Evolutionary conservation across 129 eudicot species (phyloP), one percentile per base, ranked within the genome.

Genomic region (Flaveria robusta): DNA sequence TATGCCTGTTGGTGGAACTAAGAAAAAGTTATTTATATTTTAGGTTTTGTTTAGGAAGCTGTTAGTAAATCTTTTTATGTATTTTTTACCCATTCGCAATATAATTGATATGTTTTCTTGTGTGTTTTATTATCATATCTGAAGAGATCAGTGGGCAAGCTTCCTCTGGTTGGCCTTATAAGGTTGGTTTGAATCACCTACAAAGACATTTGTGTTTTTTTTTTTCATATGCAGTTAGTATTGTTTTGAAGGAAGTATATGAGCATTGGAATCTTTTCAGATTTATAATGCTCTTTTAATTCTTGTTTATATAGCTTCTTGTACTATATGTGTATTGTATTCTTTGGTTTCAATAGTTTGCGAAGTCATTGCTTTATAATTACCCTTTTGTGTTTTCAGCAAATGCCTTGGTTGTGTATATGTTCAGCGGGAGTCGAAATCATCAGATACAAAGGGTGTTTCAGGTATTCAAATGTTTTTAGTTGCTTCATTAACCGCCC

Each of bases 81-180:
- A 7, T 56, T 41, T 41, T 15, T 56, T 0, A n/a, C 8, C 4
- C 14, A 16, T 65, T 16, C 45, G 41, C 45, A 20, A 65, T 74
- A 24, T 27, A 45, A 81, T 74, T 81, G 86, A 83, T 80, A 43
- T 79, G 66, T 62, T 63, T 63, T 75, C 49, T 31, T 77, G 20
- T 71, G 77, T 26, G 74, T 47, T 43, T 67, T 29, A 18, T 66
- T 18, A 74, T 77, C 74, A 70, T 72, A 66, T 71, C 29, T 86
- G 96, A 87, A 94, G 99, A 87, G 97, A 84, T 94, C 99, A 79
- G 99, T 94, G 89, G 88, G 94, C 85, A 91, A 87, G 75, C 99
- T 94, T 86, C 99, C 99, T 86, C 85, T 94, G 31, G 90, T 91
- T 83, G 99, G 99, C 50, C 96, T 94, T 45, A 91, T 94, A 87